Conservation (phyloP, 495 filamentous ascomycete species). For the Amorphotheca resinae region DNA sequence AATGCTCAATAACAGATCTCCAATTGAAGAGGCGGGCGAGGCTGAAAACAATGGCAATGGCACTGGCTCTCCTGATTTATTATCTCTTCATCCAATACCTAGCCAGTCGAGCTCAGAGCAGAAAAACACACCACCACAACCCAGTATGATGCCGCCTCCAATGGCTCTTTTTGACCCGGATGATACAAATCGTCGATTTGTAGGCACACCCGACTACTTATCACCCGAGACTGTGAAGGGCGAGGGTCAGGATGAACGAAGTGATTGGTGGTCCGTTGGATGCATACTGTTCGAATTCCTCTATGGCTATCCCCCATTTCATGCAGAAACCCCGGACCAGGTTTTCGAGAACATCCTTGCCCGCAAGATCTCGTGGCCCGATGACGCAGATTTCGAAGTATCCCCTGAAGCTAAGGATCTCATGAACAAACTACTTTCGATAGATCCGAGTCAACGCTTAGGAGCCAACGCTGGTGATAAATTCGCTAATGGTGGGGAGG, state of each 20-base stretch:
- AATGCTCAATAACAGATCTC: constrained; percentile 28
- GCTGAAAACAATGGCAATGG: constrained; percentile 39
- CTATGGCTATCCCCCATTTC: constrained; percentile 86
- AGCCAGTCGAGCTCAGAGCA: constrained; percentile 40
- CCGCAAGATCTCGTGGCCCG: constrained; percentile 80
- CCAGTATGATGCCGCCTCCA: constrained; percentile 79
- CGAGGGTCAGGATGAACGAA: constrained; percentile 88
- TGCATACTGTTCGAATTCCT: constrained; percentile 97
- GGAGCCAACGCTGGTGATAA: constrained; percentile 75
- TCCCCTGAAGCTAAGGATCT: constrained; percentile 83
- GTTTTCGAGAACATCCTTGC: constrained; percentile 95
- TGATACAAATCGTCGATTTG: constrained; percentile 85
- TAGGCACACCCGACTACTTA: constrained; percentile 94
- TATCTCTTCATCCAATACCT: constrained; percentile 46
- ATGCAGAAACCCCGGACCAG: constrained; percentile 77
- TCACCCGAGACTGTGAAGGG: constrained; percentile 95
- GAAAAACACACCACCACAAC: constrained; percentile 49
- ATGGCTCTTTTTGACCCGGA: constrained; percentile 96
- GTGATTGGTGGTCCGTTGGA: constrained; percentile 98
- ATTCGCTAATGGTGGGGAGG: constrained; percentile 67
- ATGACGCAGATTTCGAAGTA: constrained; percentile 53
- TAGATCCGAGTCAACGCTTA: constrained; percentile 66
- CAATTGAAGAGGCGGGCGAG: constrained; percentile 54
- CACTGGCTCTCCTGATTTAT: constrained; percentile 57
- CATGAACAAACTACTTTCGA: constrained; percentile 78